These are phyloP conservation scores for Sclerotinia glacialis DNA, from an alignment of 2,329 filamentous ascomycete genomes.

Conservation along the genomic window DNA sequence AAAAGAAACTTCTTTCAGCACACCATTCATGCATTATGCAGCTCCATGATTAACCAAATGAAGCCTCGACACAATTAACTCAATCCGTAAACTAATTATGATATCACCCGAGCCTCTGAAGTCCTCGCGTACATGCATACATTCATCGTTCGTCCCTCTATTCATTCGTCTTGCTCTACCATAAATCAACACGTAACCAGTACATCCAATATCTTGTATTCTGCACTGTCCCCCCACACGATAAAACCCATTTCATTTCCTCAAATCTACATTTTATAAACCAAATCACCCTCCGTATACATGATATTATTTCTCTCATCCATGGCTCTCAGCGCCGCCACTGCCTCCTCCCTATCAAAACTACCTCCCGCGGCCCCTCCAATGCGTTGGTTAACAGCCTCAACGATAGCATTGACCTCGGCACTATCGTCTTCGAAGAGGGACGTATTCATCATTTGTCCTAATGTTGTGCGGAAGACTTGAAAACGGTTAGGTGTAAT, in stretches of 20 bases:
- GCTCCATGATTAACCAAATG: background rate
- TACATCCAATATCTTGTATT: background rate
- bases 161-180: background rate
- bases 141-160: background rate
- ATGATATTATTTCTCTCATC: conserved; percentile 87
- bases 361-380: conserved; percentile 50
- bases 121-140: background rate
- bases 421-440: conserved; percentile 89
- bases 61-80: background rate
- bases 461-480: conserved; percentile 76
- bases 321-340: conserved; percentile 75
- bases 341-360: conserved; percentile 71
- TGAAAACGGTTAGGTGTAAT: conserved; percentile 59
- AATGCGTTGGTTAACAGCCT: conserved; percentile 73
- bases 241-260: background rate
- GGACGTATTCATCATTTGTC: conserved; percentile 74
- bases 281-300: conserved; percentile 65
- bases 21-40: background rate
- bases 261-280: conserved; percentile 63
- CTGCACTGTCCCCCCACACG: background rate
- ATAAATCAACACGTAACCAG: background rate
- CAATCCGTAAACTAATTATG: conserved; percentile 8
- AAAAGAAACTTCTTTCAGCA: background rate
- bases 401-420: conserved; percentile 69
- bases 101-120: conserved; percentile 20